Evolutionary conservation across 116 monocot genomes (phyloP).

Genomic region (Posidonia oceanica): DNA sequence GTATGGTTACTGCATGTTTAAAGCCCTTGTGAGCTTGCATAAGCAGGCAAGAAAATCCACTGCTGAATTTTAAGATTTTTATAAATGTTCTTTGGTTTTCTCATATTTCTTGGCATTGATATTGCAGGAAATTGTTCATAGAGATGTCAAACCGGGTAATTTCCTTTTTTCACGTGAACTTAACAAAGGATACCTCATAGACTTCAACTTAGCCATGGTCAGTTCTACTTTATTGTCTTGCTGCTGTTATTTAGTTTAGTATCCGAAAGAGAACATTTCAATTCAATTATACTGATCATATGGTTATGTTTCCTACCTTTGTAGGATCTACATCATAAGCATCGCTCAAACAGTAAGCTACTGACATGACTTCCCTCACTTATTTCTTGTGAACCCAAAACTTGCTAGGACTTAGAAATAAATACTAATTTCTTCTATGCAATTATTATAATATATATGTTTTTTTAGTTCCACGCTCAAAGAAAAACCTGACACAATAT

Average conservation of each 20-base stretch:
- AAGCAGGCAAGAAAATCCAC: slow-evolving; percentile 43
- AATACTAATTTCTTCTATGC: no score
- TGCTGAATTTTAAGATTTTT: not conserved
- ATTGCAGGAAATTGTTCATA: slow-evolving; percentile 72
- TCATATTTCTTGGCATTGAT: slow-evolving; percentile 1
- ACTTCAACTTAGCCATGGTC: slow-evolving; percentile 90
- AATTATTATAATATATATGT: no score
- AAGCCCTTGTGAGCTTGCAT: slow-evolving; percentile 86
- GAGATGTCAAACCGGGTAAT: slow-evolving; percentile 95
- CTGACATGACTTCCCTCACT: not conserved
- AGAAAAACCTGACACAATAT: no score
- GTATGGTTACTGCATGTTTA: slow-evolving; percentile 93
- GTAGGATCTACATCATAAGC: slow-evolving; percentile 88
- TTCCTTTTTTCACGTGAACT: slow-evolving; percentile 76
- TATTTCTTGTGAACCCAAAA: not conserved
- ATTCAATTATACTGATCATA: not conserved
- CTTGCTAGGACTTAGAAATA: no score
- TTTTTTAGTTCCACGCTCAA: no score
- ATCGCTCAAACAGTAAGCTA: slow-evolving; percentile 46
- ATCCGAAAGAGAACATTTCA: not conserved
- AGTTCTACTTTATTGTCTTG: slow-evolving; percentile 14
- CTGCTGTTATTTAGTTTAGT: not conserved
- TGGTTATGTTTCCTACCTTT: not conserved
- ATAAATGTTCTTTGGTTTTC: slow-evolving; percentile 3
- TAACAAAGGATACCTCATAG: slow-evolving; percentile 91